Percentiles rank a stretch among this genome's conserved stretches.
phyloP scores from a whole-genome alignment of 2,329 filamentous ascomycete species.

The Tolypocladium ovalisporum region DNA sequence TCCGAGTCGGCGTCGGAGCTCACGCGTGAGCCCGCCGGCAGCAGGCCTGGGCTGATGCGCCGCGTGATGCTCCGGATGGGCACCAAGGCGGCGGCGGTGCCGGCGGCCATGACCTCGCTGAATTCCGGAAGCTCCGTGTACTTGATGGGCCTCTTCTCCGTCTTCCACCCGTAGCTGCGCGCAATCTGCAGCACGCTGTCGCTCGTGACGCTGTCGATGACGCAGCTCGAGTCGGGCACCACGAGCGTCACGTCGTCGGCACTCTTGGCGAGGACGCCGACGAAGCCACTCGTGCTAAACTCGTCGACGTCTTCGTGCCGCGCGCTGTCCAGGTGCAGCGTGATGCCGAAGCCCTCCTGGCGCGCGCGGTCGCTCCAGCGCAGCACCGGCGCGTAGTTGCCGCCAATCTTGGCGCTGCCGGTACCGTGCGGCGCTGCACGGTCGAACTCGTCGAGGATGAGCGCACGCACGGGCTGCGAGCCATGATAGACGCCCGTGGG shows the following conservation, averaged over 20 bases:
- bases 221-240: constrained; percentile 77
- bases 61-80: constrained; percentile 87
- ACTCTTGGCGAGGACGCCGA: constrained; percentile 55
- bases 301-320: constrained; percentile 82
- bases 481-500: constrained; percentile 94
- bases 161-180: constrained; percentile 68
- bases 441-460: constrained; percentile 90
- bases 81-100: constrained; percentile 83
- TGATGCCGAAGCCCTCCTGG: constrained; percentile 79
- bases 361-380: constrained; percentile 76
- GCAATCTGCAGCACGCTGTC: constrained; percentile 70
- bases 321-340: constrained; percentile 81
- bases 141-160: constrained; percentile 64
- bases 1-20: constrained; percentile 28
- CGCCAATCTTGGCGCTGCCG: constrained; percentile 85
- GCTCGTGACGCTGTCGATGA: constrained; percentile 79
- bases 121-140: constrained; percentile 45
- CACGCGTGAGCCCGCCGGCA: constrained; percentile 26
- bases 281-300: constrained; percentile 90
- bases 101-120: constrained; percentile 77
- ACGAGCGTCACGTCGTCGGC: constrained; percentile 56
- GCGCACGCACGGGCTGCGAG: constrained; percentile 70
- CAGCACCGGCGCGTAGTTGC: constrained; percentile 90
- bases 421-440: constrained; percentile 85
- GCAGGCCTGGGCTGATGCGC: constrained; percentile 17